Evolutionary conservation across 441 rosid genomes (phyloP).

Genomic region (Erodium trifolium): DNA sequence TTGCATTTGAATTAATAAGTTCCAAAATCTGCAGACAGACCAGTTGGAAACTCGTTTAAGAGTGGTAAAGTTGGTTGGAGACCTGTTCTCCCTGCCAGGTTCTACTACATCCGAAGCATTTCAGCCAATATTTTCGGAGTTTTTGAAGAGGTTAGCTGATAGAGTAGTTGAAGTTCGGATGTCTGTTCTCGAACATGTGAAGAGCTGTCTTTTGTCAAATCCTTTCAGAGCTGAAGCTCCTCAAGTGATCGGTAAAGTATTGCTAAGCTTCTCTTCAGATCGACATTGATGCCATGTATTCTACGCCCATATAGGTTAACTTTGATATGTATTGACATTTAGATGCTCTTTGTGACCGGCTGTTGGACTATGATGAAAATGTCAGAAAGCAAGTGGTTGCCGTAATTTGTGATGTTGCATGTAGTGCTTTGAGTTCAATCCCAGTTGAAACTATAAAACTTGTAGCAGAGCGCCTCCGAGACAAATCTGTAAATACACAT

Average conservation of each 20-base stretch:
- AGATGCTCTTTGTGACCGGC: constrained; percentile 97
- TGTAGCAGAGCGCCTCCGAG: constrained; percentile 89
- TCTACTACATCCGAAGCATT: constrained; percentile 55
- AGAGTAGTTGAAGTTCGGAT: constrained; percentile 82
- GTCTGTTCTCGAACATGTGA: constrained; percentile 86
- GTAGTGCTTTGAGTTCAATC: constrained; percentile 52
- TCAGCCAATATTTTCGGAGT: constrained; percentile 83
- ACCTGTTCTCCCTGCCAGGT: constrained; percentile 76
- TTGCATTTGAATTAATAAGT: constrained; percentile 21
- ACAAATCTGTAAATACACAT: constrained; percentile 72
- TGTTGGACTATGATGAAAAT: constrained; percentile 95
- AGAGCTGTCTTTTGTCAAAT: constrained; percentile 68
- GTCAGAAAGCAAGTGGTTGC: constrained; percentile 94
- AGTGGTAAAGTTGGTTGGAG: constrained; percentile 88
- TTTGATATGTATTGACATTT: constrained; percentile 23
- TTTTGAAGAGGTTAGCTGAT: constrained; percentile 92
- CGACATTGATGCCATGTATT: constrained; percentile 17
- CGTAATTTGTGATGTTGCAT: constrained; percentile 81
- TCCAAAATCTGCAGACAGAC: constrained; percentile 62
- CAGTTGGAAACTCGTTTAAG: constrained; percentile 79
- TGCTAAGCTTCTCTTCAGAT: constrained; percentile 20
- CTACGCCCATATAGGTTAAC: constrained; percentile 12
- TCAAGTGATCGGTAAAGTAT: constrained; percentile 66
- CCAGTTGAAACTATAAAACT: constrained; percentile 74
- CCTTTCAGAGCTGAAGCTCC: constrained; percentile 76